Evolutionary conservation across 768 basidiomycete genomes (phyloP), one percentile per base, ranked within the genome.

Genomic region (Megacollybia marginata): DNA sequence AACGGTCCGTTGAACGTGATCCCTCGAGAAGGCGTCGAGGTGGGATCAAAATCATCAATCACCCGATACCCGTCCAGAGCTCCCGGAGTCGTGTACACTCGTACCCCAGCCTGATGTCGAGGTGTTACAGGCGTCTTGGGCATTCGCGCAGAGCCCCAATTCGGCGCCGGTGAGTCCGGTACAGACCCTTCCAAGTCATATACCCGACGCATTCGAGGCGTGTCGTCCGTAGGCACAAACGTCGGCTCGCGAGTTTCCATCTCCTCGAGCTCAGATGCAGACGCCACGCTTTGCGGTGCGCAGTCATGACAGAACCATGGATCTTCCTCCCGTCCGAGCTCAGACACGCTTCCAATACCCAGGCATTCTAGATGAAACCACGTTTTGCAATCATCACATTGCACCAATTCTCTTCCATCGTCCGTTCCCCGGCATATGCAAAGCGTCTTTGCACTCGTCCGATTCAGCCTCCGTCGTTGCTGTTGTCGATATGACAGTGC

Each of bases 281-380:
- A 71, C 20, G 73, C 72, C 9, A 69, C 67, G 33, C 70, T 72
- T 42, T 70, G 65, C 31, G 65, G 53, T 55, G 77, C 60, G 57
- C 89, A 81, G 51, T 70, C 67, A 47, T 69, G 62, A 64, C 88
- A 85, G 63, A 75, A 92, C 88, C 89, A 92, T 1, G 80, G 80
- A 56, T 89, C 87, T 56, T 89, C 85, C 59, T 88, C 86, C 45
- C 65, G 75, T 7, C 87, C 89, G 13, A 91, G 69, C 47, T 88
- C 81, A 10, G 73, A 65, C 33, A 79, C 73, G 55, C 71, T 74
- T 47, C 65, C 67, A 56, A 92, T 85, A 47, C 87, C 88, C 34
- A 92, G 82, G 63, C 89, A 92, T 42, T 78, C 67, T 32, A 89
- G 72, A 64, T 92, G 89, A 60, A 85, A 91, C 89, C 89, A 92